Evolutionary conservation across 108 stramenopile genomes (phyloP).

Genomic region (Nannochloropsis gaditana): DNA sequence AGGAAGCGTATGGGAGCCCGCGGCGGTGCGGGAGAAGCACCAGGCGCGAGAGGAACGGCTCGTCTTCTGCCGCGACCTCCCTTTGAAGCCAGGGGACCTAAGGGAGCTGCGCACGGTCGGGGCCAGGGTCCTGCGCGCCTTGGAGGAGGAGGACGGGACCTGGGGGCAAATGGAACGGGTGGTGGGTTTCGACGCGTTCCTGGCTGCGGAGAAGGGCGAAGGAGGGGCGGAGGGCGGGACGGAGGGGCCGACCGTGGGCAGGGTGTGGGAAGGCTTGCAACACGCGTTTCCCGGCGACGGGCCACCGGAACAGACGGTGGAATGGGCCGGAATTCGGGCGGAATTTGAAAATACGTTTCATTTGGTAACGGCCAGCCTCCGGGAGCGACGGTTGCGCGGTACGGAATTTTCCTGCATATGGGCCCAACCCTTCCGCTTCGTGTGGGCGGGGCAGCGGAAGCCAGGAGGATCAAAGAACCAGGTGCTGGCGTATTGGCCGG

Average conservation of each 20-base stretch:
- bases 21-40: background rate
- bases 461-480: background rate
- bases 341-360: background rate
- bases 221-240: background rate
- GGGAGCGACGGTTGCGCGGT: constrained; percentile 24
- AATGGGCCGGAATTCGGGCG: background rate
- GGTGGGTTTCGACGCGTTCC: background rate
- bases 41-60: background rate
- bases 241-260: background rate
- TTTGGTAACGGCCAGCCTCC: background rate
- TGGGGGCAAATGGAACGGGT: background rate
- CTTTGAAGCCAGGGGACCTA: background rate
- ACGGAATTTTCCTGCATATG: constrained; percentile 36
- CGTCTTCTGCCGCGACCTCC: background rate
- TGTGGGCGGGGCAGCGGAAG: constrained; percentile 47
- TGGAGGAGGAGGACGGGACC: background rate
- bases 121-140: background rate
- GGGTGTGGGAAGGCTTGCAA: background rate
- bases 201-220: background rate
- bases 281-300: background rate
- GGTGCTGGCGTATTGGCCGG: constrained; percentile 36
- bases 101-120: background rate
- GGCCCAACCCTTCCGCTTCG: constrained; percentile 34
- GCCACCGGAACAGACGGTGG: background rate
- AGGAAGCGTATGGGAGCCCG: background rate